Evolutionary conservation across 73 alveolate genomes (phyloP).

Genomic region (Stentor coeruleus): DNA sequence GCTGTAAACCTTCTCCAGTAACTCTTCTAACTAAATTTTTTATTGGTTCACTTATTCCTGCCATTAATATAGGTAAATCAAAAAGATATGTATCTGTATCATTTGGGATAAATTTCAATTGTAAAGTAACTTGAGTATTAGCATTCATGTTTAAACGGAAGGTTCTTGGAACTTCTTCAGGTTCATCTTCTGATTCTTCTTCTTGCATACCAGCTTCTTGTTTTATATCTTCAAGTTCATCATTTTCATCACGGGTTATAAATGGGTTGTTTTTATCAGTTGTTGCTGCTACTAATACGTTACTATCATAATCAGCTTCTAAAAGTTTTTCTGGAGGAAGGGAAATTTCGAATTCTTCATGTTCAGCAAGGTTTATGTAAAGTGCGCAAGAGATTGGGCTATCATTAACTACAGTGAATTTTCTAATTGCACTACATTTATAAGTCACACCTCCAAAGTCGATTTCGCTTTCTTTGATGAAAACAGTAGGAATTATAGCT

Average conservation of each 20-base stretch:
- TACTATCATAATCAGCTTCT: slow-evolving; percentile 79
- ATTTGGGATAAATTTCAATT: slow-evolving; percentile 76
- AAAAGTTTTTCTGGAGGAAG: slow-evolving; percentile 73
- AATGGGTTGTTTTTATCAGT: slow-evolving; percentile 44
- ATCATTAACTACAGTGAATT: slow-evolving; percentile 30
- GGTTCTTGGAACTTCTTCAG: slow-evolving; percentile 54
- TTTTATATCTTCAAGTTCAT: slow-evolving; percentile 69
- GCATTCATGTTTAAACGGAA: slow-evolving; percentile 65
- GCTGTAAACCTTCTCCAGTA: slow-evolving; percentile 89
- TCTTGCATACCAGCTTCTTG: slow-evolving; percentile 69
- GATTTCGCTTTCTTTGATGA: slow-evolving; percentile 79
- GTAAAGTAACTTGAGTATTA: slow-evolving; percentile 54
- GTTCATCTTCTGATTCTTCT: slow-evolving; percentile 90
- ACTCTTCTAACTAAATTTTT: slow-evolving; percentile 77
- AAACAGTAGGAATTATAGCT: slow-evolving; percentile 89
- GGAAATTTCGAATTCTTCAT: slow-evolving; percentile 86
- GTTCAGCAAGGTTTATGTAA: slow-evolving; percentile 82
- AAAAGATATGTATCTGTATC: slow-evolving; percentile 81
- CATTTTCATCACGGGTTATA: slow-evolving; percentile 59
- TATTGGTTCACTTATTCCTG: slow-evolving; percentile 87
- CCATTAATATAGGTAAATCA: slow-evolving; percentile 85
- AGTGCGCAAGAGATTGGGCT: slow-evolving; percentile 80
- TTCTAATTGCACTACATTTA: slow-evolving; percentile 37
- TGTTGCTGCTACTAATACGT: slow-evolving; percentile 57
- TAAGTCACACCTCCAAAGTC: slow-evolving; percentile 95